Percentiles rank a stretch among this genome's conserved stretches.
Evolutionary conservation across 192 early-diverging fungal species (phyloP).

Genomic region (Coemansia sp.): DNA sequence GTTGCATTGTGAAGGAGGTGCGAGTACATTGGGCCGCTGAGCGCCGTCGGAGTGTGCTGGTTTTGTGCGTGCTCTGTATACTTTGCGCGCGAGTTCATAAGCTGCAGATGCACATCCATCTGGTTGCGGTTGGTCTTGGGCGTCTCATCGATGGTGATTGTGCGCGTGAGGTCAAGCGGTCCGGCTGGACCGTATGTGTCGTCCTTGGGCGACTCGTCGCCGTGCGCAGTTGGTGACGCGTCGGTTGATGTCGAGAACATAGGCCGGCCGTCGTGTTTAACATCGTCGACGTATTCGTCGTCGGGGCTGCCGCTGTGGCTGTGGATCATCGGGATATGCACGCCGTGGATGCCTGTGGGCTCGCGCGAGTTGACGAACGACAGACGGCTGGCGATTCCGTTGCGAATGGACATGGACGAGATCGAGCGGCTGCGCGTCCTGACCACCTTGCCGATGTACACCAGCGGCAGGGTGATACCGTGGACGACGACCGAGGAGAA

Average conservation of each 20-base stretch:
- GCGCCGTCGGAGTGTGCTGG: slow-evolving; percentile 21
- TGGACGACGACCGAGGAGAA: slow-evolving; percentile 85
- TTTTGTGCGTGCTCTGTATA: slow-evolving; percentile 34
- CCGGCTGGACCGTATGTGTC: slow-evolving; percentile 9
- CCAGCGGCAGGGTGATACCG: slow-evolving; percentile 75
- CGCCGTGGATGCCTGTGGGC: slow-evolving; percentile 27
- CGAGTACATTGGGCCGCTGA: slow-evolving; percentile 23
- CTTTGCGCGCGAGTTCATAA: slow-evolving; percentile 17
- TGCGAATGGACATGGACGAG: slow-evolving; percentile 42
- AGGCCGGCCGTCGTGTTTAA: slow-evolving; percentile 8
- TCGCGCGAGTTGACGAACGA: slow-evolving; percentile 49
- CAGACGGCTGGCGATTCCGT: slow-evolving; percentile 38
- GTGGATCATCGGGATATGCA: slow-evolving; percentile 34
- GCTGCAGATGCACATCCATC: slow-evolving; percentile 50
- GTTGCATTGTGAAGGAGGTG: too few relatives aligned
- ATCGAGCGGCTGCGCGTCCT: slow-evolving; percentile 42
- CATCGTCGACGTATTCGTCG: slow-evolving; percentile 2
- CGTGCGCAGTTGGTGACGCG: slow-evolving; percentile 7
- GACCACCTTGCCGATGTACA: slow-evolving; percentile 65
- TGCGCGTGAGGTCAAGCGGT: slow-evolving; percentile 29
- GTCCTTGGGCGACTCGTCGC: slow-evolving; percentile 3
- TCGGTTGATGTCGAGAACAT: not conserved
- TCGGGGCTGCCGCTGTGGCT: slow-evolving; percentile 6
- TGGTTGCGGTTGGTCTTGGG: slow-evolving; percentile 36
- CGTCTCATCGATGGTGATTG: slow-evolving; percentile 51